Conservation (phyloP, 1,284 basidiomycete species). For the Boletus semigastroideus region DNA sequence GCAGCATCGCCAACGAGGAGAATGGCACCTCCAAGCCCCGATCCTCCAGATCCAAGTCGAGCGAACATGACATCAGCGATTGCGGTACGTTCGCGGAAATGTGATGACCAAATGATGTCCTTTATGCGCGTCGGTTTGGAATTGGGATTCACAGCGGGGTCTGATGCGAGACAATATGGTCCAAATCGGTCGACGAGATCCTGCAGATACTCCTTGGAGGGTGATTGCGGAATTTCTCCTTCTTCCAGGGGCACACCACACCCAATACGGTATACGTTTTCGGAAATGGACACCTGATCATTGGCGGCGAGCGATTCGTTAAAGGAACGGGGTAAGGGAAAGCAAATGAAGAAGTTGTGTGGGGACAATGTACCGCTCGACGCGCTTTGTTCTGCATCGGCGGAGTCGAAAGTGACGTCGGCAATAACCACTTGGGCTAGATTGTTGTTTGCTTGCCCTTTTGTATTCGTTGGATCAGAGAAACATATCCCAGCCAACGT, state of each 20-base stretch:
- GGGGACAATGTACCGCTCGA: slow-evolving; percentile 3
- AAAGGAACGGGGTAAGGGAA: slow-evolving; percentile 25
- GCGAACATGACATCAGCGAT: slow-evolving; percentile 34
- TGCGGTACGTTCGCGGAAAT: slow-evolving; percentile 36
- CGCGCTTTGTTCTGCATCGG: background rate
- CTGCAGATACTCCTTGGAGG: slow-evolving; percentile 36
- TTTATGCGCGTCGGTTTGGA: slow-evolving; percentile 16
- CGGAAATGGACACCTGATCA: slow-evolving; percentile 1
- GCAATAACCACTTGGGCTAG: slow-evolving; percentile 2
- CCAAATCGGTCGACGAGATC: slow-evolving; percentile 34
- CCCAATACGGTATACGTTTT: slow-evolving; percentile 32
- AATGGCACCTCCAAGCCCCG: slow-evolving; percentile 17
- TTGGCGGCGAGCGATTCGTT: slow-evolving; percentile 10
- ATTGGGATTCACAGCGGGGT: slow-evolving; percentile 17
- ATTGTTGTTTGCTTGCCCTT: background rate
- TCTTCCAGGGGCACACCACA: slow-evolving; percentile 29
- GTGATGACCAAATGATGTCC: slow-evolving; percentile 36
- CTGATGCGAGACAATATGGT: slow-evolving; percentile 20
- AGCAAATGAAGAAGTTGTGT: slow-evolving; percentile 27
- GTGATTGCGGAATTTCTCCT: slow-evolving; percentile 26
- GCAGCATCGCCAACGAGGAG: slow-evolving; percentile 44
- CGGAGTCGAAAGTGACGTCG: slow-evolving; percentile 2
- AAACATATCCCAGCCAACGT: slow-evolving; percentile 7
- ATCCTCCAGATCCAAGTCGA: slow-evolving; percentile 16
- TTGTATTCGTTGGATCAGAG: background rate